Conservation (phyloP, 352 stramenopile species). For the Phytophthora pistaciae region DNA sequence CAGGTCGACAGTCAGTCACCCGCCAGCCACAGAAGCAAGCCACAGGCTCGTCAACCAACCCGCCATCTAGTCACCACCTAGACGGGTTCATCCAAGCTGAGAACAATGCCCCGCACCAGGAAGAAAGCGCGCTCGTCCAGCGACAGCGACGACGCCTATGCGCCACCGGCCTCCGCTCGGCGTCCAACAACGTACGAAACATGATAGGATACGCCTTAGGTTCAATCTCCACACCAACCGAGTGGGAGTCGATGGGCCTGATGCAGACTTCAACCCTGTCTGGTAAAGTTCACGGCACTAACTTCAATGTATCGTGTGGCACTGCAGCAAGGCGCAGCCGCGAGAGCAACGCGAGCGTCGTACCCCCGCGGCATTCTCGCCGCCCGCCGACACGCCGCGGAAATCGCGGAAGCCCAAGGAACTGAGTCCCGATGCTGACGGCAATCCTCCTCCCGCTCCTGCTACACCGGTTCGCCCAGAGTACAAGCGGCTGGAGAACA, state of each 20-base stretch:
- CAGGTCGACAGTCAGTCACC: constrained; percentile 6
- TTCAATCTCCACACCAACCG: not conserved
- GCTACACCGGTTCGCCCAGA: constrained; percentile 30
- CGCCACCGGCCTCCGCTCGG: constrained; percentile 34
- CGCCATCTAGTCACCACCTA: not conserved
- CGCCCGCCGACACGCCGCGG: constrained; percentile 22
- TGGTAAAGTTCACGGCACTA: not conserved
- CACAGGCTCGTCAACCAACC: constrained; percentile 1
- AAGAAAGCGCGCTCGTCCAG: constrained; percentile 37
- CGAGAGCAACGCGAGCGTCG: constrained; percentile 41
- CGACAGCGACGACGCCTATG: constrained; percentile 33
- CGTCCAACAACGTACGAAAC: constrained; percentile 46
- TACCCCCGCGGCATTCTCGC: constrained; percentile 39
- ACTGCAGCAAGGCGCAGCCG: constrained; percentile 32
- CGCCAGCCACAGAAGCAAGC: not conserved
- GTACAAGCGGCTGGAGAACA: constrained; percentile 42
- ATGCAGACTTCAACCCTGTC: not conserved
- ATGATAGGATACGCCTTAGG: constrained; percentile 14
- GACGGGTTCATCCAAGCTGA: constrained; percentile 11
- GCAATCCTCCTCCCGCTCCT: constrained; percentile 3
- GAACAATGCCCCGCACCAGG: constrained; percentile 33
- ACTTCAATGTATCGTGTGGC: not conserved
- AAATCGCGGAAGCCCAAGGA: constrained; percentile 40
- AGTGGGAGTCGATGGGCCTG: not conserved
- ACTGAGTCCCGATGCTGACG: constrained; percentile 13